Base-by-base conservation (phyloP, 306 rosid species). In the Casuarina glauca region DNA sequence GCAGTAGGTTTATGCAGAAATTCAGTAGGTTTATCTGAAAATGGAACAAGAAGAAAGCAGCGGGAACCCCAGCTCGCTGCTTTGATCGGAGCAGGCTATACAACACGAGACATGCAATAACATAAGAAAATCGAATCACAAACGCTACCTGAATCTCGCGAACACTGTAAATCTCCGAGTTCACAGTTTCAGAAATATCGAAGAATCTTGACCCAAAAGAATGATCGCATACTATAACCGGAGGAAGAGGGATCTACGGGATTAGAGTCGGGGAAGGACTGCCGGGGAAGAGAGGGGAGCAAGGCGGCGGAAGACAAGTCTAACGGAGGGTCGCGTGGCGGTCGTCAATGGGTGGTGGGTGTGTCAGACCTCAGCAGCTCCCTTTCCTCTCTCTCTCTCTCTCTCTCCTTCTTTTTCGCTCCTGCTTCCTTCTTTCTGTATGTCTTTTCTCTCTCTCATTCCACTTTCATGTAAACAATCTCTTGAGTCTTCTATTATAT, bases 261-360 rank as follows among this genome's bases (percentile, higher is more conserved):
- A 45, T 32, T 11, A 43, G 39, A 15, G 50, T 5, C 66, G 58
- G n/a, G n/a, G 45, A 72, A 72, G 80, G 76, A 76, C 72, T 80
- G 71, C 58, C 4, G 26, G 51, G 45, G 53, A 35, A 44, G 51
- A 55, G 57, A 19, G 41, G 38, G 58, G 74, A 50, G 62, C 63
- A 72, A 66, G 87, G 81, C 74, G 70, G 82, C 75, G 69, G 64
- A 17, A 42, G 82, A 74, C 45, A 3, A 9, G 39, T 13, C 19
- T 72, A 7, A 48, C 49, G 42, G 2, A 63, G 9, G 79, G 55
- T 70, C 51, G 63, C 81, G 76, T 78, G 86, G 82, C 82, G 68
- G 85, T 74, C 69, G 82, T 77, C 63, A 55, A 76, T 74, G 74
- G 82, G 76, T 82, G 79, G 72, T 76, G 87, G 90, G 84, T 79